A percentile compares a stretch with the other conserved stretches of the same genome.
Evolutionary conservation across 2,329 filamentous ascomycete species (phyloP).

Genomic region (Metarhizium rileyi): DNA sequence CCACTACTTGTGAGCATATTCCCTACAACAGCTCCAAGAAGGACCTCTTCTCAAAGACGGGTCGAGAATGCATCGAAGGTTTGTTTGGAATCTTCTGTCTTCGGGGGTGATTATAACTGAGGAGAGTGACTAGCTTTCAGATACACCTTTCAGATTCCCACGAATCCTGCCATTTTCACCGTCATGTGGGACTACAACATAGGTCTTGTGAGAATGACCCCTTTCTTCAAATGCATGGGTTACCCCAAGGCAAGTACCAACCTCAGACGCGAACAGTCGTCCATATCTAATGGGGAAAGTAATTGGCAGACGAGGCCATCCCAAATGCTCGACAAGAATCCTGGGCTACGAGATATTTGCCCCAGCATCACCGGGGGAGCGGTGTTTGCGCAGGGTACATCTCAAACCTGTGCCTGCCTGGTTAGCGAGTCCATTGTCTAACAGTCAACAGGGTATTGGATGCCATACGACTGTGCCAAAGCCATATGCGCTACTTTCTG

Average conservation of each 20-base stretch:
- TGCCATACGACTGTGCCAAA: conserved; percentile 79
- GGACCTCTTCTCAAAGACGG: conserved; percentile 73
- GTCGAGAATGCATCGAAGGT: conserved; percentile 84
- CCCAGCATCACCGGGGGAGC: conserved; percentile 93
- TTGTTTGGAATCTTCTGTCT: conserved; percentile 14
- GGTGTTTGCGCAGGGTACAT: conserved; percentile 74
- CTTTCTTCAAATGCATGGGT: conserved; percentile 84
- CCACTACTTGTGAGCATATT: conserved; percentile 61
- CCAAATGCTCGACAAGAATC: conserved; percentile 70
- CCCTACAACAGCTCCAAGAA: conserved; percentile 95
- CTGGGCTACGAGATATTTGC: conserved; percentile 77
- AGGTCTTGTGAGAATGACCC: conserved; percentile 85
- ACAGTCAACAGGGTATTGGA: conserved; percentile 73
- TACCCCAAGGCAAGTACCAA: conserved; percentile 63
- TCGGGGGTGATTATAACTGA: not conserved
- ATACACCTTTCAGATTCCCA: conserved; percentile 69
- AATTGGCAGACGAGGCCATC: conserved; percentile 67
- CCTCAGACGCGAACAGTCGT: not conserved
- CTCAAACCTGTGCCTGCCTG: not conserved
- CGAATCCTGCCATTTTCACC: conserved; percentile 55
- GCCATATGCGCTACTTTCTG: conserved; percentile 88
- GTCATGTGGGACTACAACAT: conserved; percentile 98
- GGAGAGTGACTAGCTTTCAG: conserved; percentile 54
- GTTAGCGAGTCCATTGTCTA: not conserved
- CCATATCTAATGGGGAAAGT: not conserved